Base-by-base conservation (phyloP, 2,329 filamentous ascomycete genomes). In the Diplocarpon mali region DNA sequence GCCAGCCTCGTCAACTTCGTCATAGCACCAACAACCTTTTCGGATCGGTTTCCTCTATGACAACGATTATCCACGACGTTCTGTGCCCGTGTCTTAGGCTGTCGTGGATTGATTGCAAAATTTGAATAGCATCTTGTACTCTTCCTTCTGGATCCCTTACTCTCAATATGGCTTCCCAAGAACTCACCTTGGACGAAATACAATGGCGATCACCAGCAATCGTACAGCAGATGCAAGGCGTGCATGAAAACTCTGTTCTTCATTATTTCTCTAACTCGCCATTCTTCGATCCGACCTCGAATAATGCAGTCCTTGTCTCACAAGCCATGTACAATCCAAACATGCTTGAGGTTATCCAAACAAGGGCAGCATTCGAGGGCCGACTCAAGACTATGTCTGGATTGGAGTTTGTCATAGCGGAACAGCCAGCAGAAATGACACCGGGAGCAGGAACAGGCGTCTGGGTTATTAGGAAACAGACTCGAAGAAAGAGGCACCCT, bases 391-490 rank as follows among this genome's bases (percentile, higher is more conserved):
- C 72, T 46, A 83, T 83, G 78, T 72, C 73, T 1, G 79, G 79
- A 2, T 66, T 82, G 38, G 79, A 83, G 64, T 83, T 78, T 59
- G 69, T 80, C 40, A 76, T 83, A 42, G 76, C 75, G 31, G 73
- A 81, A 57, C 75, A 79, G 52, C 78, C 77, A 1, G 75, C 76
- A 24, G 76, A 81, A 61, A 77, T 72, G 55, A 73, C 69, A 0
- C 76, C 75, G 0, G 76, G 75, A n/a, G 67, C 65, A 31, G 71
- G 71, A 16, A 81, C 78, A 0, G 78, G 78, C 24, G 76, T 83
- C 8, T 83, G 78, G 78, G 75, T 82, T 24, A 80, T 83, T 53
- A 72, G 77, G 57, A 83, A 83, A 66, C 79, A 83, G 63, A 77
- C 72, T 20, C 67, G 79, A 40, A 69, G 73, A 48, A 79, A 80